Evolutionary conservation across 2,329 filamentous ascomycete genomes (phyloP).

Genomic region (Beauveria varroae): DNA sequence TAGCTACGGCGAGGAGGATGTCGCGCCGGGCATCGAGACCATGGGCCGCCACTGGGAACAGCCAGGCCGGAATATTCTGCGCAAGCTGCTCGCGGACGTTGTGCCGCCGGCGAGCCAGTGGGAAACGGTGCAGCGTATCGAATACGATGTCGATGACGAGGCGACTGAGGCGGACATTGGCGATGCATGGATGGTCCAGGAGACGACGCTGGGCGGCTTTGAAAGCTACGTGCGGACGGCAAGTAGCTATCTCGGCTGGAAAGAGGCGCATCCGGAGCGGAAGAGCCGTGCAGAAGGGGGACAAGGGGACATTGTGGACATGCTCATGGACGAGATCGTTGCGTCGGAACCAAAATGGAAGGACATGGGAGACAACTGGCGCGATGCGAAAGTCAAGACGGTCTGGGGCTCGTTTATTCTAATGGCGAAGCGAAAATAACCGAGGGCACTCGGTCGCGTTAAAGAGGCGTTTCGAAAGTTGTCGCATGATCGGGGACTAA

Average conservation of each 20-base stretch:
- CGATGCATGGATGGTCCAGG: slow-evolving; percentile 43
- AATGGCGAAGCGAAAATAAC: slow-evolving; percentile 38
- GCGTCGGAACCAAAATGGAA: slow-evolving; percentile 46
- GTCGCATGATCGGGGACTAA: neutral
- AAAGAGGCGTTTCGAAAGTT: slow-evolving; percentile 1
- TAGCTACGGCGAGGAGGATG: slow-evolving; percentile 43
- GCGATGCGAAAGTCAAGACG: slow-evolving; percentile 44
- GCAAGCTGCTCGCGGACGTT: slow-evolving; percentile 43
- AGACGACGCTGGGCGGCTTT: slow-evolving; percentile 47
- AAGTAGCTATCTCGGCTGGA: slow-evolving; percentile 52
- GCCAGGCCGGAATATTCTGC: slow-evolving; percentile 48
- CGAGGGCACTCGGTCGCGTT: neutral
- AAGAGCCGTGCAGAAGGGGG: slow-evolving; percentile 46
- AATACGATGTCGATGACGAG: slow-evolving; percentile 48
- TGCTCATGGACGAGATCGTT: slow-evolving; percentile 52
- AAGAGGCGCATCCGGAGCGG: slow-evolving; percentile 42
- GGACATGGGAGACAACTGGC: slow-evolving; percentile 40
- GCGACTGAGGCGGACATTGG: slow-evolving; percentile 26
- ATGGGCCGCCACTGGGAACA: slow-evolving; percentile 56
- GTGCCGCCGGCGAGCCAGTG: slow-evolving; percentile 44
- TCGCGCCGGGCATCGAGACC: slow-evolving; percentile 34
- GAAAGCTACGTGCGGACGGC: slow-evolving; percentile 57
- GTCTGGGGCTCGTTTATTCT: slow-evolving; percentile 57
- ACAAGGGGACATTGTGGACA: slow-evolving; percentile 53
- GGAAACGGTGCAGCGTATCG: slow-evolving; percentile 42